Conservation (phyloP, 2,329 filamentous ascomycete species). For the Tolypocladium ovalisporum region DNA sequence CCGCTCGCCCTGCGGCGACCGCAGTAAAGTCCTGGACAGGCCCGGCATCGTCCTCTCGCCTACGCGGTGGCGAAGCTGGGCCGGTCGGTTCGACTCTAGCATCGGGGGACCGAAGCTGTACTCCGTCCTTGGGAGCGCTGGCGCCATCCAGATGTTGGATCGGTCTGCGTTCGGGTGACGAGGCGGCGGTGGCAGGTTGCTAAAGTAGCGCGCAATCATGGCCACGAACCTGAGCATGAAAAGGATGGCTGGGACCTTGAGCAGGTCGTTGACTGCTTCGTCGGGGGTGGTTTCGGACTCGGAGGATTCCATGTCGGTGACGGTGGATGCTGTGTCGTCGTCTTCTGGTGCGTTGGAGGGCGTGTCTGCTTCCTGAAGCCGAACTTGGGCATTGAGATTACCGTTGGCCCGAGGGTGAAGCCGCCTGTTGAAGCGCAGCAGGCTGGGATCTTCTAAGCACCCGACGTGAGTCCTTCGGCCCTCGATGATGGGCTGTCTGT, state of each 20-base stretch:
- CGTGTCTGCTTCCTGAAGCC: neutral
- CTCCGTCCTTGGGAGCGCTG: neutral
- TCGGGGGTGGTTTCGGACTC: neutral
- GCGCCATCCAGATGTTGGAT: neutral
- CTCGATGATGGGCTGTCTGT: neutral
- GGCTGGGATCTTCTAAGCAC: neutral
- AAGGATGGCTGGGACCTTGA: neutral
- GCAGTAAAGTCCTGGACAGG: neutral
- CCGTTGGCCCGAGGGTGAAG: neutral
- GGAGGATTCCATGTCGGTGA: neutral
- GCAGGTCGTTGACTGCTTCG: neutral
- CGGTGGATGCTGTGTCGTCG: neutral
- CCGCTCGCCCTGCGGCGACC: neutral
- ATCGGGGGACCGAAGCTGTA: neutral
- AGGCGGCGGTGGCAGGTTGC: neutral
- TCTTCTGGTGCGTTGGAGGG: neutral
- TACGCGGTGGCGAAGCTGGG: neutral
- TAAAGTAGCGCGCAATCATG: neutral
- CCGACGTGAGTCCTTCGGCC: neutral
- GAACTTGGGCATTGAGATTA: neutral
- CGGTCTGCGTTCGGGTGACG: neutral
- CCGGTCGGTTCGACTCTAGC: neutral
- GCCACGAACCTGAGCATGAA: slow-evolving; percentile 1
- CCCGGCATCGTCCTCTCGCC: neutral
- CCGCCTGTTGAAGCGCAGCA: neutral